phyloP scores from a whole-genome alignment of 106 monocot species.

The Dioscorea zingiberensis region DNA sequence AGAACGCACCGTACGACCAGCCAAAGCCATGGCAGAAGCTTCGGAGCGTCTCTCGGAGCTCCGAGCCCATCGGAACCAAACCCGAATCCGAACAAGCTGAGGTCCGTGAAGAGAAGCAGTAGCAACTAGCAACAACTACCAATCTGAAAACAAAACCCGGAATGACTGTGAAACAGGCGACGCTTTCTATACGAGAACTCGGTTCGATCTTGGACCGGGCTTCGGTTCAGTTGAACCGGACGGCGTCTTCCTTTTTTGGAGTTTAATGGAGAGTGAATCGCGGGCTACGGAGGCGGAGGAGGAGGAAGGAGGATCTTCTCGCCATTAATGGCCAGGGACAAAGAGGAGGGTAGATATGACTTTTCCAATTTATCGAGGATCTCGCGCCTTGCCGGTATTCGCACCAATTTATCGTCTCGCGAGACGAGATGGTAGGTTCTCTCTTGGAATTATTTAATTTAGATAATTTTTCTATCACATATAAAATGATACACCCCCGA shows the following conservation, averaged over 20 bases:
- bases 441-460: too few species aligned
- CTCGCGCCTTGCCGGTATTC: too few species aligned
- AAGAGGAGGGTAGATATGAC: too few species aligned
- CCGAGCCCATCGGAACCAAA: conserved; percentile 8
- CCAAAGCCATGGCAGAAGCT: conserved; percentile 19
- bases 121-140: background rate
- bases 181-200: background rate
- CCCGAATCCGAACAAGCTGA: background rate
- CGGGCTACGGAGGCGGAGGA: too few species aligned
- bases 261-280: background rate
- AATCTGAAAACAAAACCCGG: background rate
- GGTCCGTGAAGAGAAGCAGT: background rate
- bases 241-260: too few species aligned
- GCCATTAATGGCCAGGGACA: background rate
- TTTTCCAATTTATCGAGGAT: too few species aligned
- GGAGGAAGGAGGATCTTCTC: background rate
- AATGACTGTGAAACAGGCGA: background rate
- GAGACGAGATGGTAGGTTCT: too few species aligned
- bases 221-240: too few species aligned
- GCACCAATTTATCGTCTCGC: too few species aligned
- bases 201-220: too few species aligned
- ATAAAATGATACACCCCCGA: too few species aligned
- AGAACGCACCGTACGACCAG: conserved; percentile 30
- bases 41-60: conserved; percentile 16
- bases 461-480: too few species aligned